Conservation (phyloP, 192 early-diverging fungal species). For the Pilobolus umbonatus region DNA sequence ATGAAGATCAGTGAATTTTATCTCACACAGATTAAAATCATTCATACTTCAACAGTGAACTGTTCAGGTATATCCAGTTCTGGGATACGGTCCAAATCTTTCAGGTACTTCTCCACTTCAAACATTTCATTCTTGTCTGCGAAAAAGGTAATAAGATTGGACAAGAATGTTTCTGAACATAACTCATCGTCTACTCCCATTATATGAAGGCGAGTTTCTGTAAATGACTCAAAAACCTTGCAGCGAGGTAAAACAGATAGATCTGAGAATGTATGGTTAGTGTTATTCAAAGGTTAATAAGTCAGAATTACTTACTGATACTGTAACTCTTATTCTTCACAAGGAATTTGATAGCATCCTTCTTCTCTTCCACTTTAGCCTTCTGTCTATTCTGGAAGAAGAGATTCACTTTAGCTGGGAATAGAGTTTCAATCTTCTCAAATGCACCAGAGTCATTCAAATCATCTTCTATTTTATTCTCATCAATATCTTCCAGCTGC, state of each 20-base stretch:
- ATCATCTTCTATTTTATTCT: constrained; percentile 23
- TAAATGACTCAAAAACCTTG: constrained; percentile 38
- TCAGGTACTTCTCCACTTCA: constrained; percentile 20
- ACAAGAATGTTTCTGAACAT: constrained; percentile 57
- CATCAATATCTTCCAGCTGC: constrained; percentile 21
- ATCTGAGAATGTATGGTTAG: constrained; percentile 15
- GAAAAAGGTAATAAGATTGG: constrained; percentile 61
- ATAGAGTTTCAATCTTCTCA: constrained; percentile 58
- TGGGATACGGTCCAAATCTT: constrained; percentile 38
- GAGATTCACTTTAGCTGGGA: constrained; percentile 56
- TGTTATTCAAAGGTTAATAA: not conserved
- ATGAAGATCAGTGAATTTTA: too few species aligned
- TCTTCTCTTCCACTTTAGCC: constrained; percentile 40
- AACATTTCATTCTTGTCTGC: constrained; percentile 61
- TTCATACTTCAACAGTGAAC: constrained; percentile 60
- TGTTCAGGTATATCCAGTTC: constrained; percentile 60
- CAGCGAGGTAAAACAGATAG: constrained; percentile 27
- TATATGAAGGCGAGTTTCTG: constrained; percentile 56
- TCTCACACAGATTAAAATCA: too few species aligned
- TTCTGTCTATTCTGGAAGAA: constrained; percentile 36
- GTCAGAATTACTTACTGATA: constrained; percentile 29
- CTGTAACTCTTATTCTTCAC: constrained; percentile 63
- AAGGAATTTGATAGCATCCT: constrained; percentile 61
- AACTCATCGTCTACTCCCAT: constrained; percentile 62
- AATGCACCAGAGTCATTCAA: constrained; percentile 49